Evolutionary conservation across 1,284 basidiomycete genomes (phyloP).

Genomic region (Moniliophthora roreri): DNA sequence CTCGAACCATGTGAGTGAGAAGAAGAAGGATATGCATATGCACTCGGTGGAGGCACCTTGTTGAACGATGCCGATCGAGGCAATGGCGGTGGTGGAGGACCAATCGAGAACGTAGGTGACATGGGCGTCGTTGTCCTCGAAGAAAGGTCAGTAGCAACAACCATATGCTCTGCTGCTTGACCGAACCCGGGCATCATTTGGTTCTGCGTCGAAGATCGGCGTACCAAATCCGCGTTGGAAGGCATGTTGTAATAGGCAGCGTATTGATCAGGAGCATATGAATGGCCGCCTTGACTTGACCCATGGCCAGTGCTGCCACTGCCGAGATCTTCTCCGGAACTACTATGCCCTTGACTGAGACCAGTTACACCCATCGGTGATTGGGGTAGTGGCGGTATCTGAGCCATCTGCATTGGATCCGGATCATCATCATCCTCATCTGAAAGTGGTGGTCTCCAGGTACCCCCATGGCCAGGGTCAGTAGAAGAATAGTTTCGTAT

Average conservation of each 20-base stretch:
- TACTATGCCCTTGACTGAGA: neutral
- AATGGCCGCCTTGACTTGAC: constrained; percentile 1
- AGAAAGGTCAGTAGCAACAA: neutral
- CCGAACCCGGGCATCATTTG: constrained; percentile 12
- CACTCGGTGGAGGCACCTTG: neutral
- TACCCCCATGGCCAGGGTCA: neutral
- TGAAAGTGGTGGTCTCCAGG: constrained; percentile 10
- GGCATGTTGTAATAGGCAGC: neutral
- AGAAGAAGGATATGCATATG: neutral
- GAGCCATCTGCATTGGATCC: neutral
- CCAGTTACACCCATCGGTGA: neutral
- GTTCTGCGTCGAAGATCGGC: neutral
- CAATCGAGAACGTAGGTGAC: neutral
- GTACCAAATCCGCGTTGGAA: neutral
- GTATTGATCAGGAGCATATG: neutral
- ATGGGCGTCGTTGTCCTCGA: neutral
- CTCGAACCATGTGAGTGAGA: constrained; percentile 9
- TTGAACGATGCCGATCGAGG: neutral
- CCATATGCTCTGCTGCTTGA: constrained; percentile 11
- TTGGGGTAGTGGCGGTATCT: neutral
- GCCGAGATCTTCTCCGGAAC: neutral
- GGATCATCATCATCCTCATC: constrained; percentile 9
- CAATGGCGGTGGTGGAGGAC: neutral
- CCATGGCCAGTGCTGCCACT: constrained; percentile 9
- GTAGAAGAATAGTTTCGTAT: constrained; percentile 4